Evolutionary conservation across 768 basidiomycete species (phyloP).

Genomic region (Naganishia friedmannii): DNA sequence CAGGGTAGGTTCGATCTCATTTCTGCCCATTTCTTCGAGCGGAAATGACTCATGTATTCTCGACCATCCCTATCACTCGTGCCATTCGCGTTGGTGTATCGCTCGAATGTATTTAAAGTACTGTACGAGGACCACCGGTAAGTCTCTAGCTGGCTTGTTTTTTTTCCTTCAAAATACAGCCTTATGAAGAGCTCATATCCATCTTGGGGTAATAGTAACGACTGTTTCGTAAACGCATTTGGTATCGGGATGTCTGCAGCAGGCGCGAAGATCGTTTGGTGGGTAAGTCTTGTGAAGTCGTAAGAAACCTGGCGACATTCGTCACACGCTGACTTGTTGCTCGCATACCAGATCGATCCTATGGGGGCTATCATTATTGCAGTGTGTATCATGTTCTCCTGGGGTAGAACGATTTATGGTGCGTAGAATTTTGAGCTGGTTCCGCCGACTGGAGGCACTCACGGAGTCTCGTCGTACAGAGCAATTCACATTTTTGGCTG

Average conservation of each 20-base stretch:
- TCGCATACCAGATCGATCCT: slow-evolving; percentile 41
- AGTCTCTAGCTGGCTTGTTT: background rate
- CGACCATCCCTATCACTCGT: background rate
- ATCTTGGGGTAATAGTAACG: background rate
- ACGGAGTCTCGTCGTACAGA: slow-evolving; percentile 33
- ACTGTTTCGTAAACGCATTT: slow-evolving; percentile 33
- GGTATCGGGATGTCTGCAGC: slow-evolving; percentile 54
- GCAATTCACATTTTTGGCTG: slow-evolving; percentile 83
- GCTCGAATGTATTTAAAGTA: background rate
- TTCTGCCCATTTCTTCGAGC: background rate
- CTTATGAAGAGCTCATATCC: too few species aligned
- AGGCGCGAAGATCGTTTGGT: slow-evolving; percentile 54
- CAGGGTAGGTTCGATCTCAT: slow-evolving; percentile 77
- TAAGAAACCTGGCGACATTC: too few species aligned
- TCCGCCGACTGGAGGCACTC: background rate
- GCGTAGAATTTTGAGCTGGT: too few species aligned
- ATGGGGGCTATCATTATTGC: slow-evolving; percentile 51
- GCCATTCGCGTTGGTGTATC: background rate
- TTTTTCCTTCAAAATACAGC: background rate
- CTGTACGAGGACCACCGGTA: slow-evolving; percentile 20
- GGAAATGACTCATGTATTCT: background rate
- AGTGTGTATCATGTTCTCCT: slow-evolving; percentile 65
- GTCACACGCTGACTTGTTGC: too few species aligned
- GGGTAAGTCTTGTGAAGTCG: too few species aligned
- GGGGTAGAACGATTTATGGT: slow-evolving; percentile 69